Conservation (phyloP, 116 monocot genomes). For the Cymodocea nodosa region DNA sequence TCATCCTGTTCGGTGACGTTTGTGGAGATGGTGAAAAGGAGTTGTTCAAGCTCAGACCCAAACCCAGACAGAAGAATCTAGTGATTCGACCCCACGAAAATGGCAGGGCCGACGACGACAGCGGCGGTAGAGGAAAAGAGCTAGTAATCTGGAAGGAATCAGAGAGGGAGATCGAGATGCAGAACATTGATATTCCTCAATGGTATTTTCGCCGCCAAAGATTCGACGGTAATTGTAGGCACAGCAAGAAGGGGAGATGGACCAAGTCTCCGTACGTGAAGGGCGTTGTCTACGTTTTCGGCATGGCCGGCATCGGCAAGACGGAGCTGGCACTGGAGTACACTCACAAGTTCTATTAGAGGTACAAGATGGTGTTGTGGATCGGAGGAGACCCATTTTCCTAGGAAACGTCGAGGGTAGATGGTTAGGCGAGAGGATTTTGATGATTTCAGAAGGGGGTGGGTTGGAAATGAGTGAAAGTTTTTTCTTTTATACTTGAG, state of each 20-base stretch:
- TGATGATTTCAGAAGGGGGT: too few relatives aligned
- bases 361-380: slow-evolving; percentile 95
- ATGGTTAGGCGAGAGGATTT: too few relatives aligned
- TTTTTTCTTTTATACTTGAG: too few relatives aligned
- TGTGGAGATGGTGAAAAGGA: too few relatives aligned
- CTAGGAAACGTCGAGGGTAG: too few relatives aligned
- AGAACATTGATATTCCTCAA: too few relatives aligned
- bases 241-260: too few relatives aligned
- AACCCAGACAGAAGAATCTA: slow-evolving; percentile 29
- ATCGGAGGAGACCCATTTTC: too few relatives aligned
- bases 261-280: slow-evolving; percentile 54
- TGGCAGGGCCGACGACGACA: slow-evolving; percentile 18
- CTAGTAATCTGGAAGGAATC: slow-evolving; percentile 80
- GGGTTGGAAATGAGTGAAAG: too few relatives aligned
- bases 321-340: slow-evolving; percentile 77
- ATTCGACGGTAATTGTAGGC: too few relatives aligned
- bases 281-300: slow-evolving; percentile 79
- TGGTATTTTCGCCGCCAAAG: too few relatives aligned
- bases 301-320: slow-evolving; percentile 87
- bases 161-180: slow-evolving; percentile 84
- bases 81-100: slow-evolving; percentile 11
- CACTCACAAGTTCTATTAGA: slow-evolving; percentile 63
- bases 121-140: slow-evolving; percentile 61
- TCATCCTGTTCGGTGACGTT: slow-evolving; percentile 73
- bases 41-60: slow-evolving; percentile 73